Base-by-base conservation (phyloP, 2,329 filamentous ascomycete species). In the Fusarium austroafricanum region DNA sequence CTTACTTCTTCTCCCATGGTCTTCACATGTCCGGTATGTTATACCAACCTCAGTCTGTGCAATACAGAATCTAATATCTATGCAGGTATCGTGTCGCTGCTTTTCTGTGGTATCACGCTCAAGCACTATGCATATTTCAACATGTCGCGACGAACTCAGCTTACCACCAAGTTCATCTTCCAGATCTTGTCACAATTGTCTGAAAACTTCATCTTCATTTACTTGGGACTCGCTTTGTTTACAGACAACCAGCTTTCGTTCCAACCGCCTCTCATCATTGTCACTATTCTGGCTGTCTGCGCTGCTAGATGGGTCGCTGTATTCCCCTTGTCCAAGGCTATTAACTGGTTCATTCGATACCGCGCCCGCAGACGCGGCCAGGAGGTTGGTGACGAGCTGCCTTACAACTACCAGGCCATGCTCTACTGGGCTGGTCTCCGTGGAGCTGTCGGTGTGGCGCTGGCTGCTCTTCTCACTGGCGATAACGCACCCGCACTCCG, bases 121-220 rank as follows among this genome's bases (percentile, higher is more conserved):
- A 99, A 99, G 80, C 96, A 99, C 78, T 99, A 99, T 76, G 96
- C 96, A 66, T 99, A 99, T 82, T 97, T 98, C 85, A 99, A 99
- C 83, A 99, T 99, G 96, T 99, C 96, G 29, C 90, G 96, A 47
- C 90, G 96, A 65, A 98, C 96, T 2, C 96, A 99, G 78, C 89
- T 99, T 67, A 97, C 96, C 17, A 99, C 96, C 52, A 99, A 99
- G 79, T 99, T 97, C 80, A 87, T 97, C 58, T 99, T 99, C 82
- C 93, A 97, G 78, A 90, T 97, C 65, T 90, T 96, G 72, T 93
- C 96, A 5, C 96, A 99, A 79, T 82, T 99, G 44, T 97, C 95
- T 0, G 96, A 99, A 81, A 99, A 99, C 79, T 99, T 99, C 78
- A 99, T 99, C 79, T 99, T 99, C 83, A 99, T 99, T 79, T 99